Base-by-base conservation (phyloP, 257 asterid genomes). In the Scutellaria minor region DNA sequence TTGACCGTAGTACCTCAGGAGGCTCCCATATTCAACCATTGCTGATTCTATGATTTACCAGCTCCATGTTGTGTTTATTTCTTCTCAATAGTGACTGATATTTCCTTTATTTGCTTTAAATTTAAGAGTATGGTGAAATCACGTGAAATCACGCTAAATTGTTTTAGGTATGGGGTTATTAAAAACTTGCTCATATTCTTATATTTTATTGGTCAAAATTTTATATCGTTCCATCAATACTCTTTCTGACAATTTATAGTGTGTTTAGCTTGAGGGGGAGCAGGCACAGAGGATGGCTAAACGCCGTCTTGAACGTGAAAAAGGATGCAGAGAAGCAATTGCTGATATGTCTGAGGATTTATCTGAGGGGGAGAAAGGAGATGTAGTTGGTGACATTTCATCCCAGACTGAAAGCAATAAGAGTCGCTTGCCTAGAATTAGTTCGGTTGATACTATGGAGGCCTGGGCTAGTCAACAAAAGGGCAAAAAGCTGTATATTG, bases 311-410 rank as follows among this genome's bases (percentile, higher is more conserved):
- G 98, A 92, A 80, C 90, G 89, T 61, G 98, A 92, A 68, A 84
- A 82, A 83, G 98, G 94, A 18, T 97, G 96, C 67, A 86, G 86
- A 78, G 96, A 92, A 79, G 98, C 97, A 44, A 94, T 90, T 79
- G 98, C 96, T 72, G 97, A 92, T 79, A 88, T 92, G 98, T 92
- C 97, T 2, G 98, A 92, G 78, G 98, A 88, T 81, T 79, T 92
- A 54, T 92, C 97, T 4, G 68, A 45, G 61, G 77, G 71, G 10
- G 98, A 92, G 81, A 92, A 85, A 76, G 98, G 96, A 66, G 98
- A 92, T 63, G 15, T 51, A 4, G 70, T 82, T 53, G 24, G 79
- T 76, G 96, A 90, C 14, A 55, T 85, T 61, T 85, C 93, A 53
- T 47, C 85, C 57, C 96, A 83, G 35, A 85, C 83, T 66, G 98